Evolutionary conservation across 805 yeast genomes (phyloP).

Genomic region (Torulaspora indica): DNA sequence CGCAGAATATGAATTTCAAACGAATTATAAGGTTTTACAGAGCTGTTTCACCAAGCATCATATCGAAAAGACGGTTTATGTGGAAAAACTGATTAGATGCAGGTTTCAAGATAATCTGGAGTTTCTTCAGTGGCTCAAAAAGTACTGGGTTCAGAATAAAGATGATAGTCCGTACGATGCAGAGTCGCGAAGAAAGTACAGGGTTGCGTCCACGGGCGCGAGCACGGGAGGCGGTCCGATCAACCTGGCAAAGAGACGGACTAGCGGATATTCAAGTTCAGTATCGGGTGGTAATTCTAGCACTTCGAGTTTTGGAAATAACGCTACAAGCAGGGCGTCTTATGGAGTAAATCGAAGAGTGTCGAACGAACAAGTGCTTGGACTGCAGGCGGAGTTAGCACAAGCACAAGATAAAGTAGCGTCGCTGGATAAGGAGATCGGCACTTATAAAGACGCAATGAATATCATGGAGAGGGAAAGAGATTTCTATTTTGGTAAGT

Average conservation of each 20-base stretch:
- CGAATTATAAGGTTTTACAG: conserved; percentile 84
- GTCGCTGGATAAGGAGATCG: conserved; percentile 41
- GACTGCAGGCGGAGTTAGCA: conserved; percentile 44
- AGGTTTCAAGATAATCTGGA: conserved; percentile 91
- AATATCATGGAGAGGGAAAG: conserved; percentile 76
- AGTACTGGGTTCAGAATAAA: conserved; percentile 72
- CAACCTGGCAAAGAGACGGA: conserved; percentile 26
- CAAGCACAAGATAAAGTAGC: conserved; percentile 42
- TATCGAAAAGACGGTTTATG: conserved; percentile 71
- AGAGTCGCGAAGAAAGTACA: conserved; percentile 46
- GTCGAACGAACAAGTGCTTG: conserved; percentile 29
- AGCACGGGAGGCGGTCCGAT: conserved; percentile 13
- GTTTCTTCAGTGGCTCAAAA: conserved; percentile 87
- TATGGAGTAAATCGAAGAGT: conserved; percentile 22
- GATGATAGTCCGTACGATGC: conserved; percentile 73
- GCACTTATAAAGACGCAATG: conserved; percentile 54
- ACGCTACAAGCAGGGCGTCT: conserved; percentile 25
- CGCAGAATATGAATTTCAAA: conserved; percentile 69
- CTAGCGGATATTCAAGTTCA: conserved; percentile 11
- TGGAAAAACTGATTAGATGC: conserved; percentile 78
- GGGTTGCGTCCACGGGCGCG: conserved; percentile 18
- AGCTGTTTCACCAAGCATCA: conserved; percentile 66
- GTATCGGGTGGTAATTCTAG: conserved; percentile 4
- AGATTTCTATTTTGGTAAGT: conserved; percentile 82
- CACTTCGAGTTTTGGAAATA: background rate